Percentiles rank a stretch among this genome's conserved stretches.
Evolutionary conservation across 148 eudicot genomes (phyloP).

Genomic region (Rhododendron simsii): DNA sequence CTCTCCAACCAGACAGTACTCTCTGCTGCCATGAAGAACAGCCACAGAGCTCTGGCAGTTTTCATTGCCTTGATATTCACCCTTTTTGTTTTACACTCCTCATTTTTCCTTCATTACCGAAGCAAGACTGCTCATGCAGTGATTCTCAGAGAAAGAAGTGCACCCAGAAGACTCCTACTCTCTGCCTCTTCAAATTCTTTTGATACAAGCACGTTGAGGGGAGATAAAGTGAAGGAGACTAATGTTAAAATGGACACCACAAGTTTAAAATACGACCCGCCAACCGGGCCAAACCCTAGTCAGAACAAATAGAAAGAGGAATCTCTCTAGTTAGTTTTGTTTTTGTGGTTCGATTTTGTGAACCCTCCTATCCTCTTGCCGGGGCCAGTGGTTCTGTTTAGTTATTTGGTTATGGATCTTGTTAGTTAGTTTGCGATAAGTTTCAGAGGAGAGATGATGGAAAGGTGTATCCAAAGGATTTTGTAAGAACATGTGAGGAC

Average conservation of each 20-base stretch:
- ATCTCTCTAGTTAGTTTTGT: neutral
- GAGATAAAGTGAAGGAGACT: neutral
- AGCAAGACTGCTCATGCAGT: neutral
- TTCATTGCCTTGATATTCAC: neutral
- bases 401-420: neutral
- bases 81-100: neutral
- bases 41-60: slow-evolving; percentile 15
- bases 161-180: slow-evolving; percentile 13
- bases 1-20: too few relatives aligned
- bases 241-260: neutral
- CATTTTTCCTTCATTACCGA: neutral
- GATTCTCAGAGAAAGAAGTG: slow-evolving; percentile 6
- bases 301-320: neutral
- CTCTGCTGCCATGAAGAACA: slow-evolving; percentile 16
- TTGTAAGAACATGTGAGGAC: neutral
- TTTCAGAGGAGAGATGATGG: neutral
- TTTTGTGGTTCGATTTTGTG: neutral
- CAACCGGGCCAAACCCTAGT: neutral
- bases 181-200: neutral
- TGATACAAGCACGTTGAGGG: neutral
- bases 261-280: neutral
- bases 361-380: neutral
- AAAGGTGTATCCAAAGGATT: neutral
- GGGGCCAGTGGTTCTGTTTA: neutral
- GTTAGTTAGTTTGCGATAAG: neutral